Percentiles rank a stretch among this genome's conserved stretches.
Evolutionary conservation across 257 asterid species (phyloP).

Genomic region (Solanum corneliomulleri): DNA sequence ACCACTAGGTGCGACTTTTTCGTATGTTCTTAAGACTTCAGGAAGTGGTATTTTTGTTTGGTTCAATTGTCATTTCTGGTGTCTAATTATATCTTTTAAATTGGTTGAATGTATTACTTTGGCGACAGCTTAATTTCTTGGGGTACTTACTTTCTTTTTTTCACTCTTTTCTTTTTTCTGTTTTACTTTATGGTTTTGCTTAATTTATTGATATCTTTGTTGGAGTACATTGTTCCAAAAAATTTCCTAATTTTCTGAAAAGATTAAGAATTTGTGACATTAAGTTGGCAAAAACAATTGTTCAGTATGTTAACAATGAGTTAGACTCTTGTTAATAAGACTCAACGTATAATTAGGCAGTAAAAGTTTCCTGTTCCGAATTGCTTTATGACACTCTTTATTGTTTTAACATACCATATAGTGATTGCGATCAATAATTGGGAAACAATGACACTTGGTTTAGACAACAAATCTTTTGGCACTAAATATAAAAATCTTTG

Average conservation of each 20-base stretch:
- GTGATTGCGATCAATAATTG: background rate
- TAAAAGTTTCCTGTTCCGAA: background rate
- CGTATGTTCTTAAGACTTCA: background rate
- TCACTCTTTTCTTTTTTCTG: background rate
- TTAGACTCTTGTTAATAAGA: background rate
- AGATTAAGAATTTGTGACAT: background rate
- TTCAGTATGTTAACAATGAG: background rate
- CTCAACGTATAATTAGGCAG: background rate
- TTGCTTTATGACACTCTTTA: background rate
- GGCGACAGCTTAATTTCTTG: background rate
- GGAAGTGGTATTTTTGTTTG: background rate
- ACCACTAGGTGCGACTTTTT: background rate
- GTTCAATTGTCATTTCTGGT: background rate
- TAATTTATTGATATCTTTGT: background rate
- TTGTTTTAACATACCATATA: background rate
- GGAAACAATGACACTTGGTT: background rate
- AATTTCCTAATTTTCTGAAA: background rate
- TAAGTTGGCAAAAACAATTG: background rate
- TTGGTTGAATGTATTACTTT: background rate
- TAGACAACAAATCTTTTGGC: background rate
- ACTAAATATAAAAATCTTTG: background rate
- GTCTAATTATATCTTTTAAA: background rate
- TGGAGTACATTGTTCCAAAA: background rate
- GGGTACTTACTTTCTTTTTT: background rate
- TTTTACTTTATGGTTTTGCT: background rate